Evolutionary conservation across 1,139 yeast species (phyloP), one percentile per base, ranked within the genome.

Genomic region (Trichomonascaceae sp.): DNA sequence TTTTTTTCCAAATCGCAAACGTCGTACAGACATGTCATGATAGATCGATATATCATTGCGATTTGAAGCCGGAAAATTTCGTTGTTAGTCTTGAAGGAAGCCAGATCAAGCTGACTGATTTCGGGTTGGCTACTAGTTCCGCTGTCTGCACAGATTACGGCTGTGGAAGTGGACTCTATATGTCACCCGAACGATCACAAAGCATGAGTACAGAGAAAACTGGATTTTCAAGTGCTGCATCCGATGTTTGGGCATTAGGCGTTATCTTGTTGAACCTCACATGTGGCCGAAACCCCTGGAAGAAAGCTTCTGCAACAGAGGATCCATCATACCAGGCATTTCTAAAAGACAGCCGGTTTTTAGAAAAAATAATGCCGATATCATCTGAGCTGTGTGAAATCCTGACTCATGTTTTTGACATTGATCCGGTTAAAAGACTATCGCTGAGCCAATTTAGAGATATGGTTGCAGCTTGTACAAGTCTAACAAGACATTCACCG

Each of bases 231-330:
- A 84, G 95, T 0, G 70, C 79, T 43, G 81, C 88, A 9, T 90
- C 93, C 51, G 97, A 90, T 66, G 80, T 88, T 27, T 90, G 97
- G 97, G 86, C 96, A 1, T 73, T 90, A 53, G 95, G 95, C 2
- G 84, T 90, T 30, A 83, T 90, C 39, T 74, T 90, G 56, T 82
- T 90, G 58, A 90, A 90, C 66, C 75, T 90, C 52, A 78, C 88
- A 13, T 87, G 96, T 63, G 84, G 89, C 47, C 79, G 96, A 67
- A 90, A 90, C 65, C 96, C 97, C 18, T 90, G 97, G 97, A 81
- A 89, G 54, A 82, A 84, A 61, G 96, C 96, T 3, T 79, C 85
- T 52, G 71, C 80, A 43, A 68, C 69, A 6, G 80, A 79, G 47
- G 87, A 84, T 63, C 73, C 45, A 47, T 80, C 86, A 0, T 84